These are phyloP conservation scores for Neurospora sp. DNA, from an alignment of 495 filamentous ascomycete genomes.

Conservation along the genomic window DNA sequence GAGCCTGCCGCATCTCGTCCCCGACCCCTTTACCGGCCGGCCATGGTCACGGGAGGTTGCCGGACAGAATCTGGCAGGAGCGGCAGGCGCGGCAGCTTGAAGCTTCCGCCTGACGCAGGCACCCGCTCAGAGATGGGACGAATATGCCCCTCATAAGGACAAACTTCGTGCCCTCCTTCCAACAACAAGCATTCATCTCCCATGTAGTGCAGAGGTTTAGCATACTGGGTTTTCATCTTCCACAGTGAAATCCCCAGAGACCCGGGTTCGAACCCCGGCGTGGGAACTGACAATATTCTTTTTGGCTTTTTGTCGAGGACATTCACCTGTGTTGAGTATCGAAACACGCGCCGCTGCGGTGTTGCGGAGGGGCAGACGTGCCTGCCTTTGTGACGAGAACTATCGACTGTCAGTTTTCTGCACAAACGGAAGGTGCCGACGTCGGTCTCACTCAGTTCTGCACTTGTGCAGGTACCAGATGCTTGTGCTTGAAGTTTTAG, in stretches of 20 bases:
- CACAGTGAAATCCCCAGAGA: slow-evolving; percentile 4
- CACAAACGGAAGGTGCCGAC: background rate
- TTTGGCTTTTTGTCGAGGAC: background rate
- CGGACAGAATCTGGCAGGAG: background rate
- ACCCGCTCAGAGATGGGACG: background rate
- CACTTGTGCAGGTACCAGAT: background rate
- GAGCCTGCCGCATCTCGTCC: background rate
- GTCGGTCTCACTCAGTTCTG: background rate
- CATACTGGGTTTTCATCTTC: slow-evolving; percentile 13
- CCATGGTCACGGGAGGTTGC: background rate
- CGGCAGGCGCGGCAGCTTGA: background rate
- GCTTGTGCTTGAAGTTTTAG: background rate
- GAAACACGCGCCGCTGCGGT: background rate
- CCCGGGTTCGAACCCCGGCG: slow-evolving; percentile 16
- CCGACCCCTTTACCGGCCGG: background rate
- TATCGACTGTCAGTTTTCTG: background rate
- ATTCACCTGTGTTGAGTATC: background rate
- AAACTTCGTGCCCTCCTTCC: background rate
- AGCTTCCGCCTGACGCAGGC: background rate
- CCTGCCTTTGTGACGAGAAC: background rate
- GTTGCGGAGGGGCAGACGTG: background rate
- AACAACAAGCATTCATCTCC: background rate
- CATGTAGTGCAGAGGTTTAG: slow-evolving; percentile 18
- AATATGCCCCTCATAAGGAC: background rate
- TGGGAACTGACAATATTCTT: background rate